Base-by-base conservation (phyloP, 257 asterid species). In the Osmanthus fragrans region DNA sequence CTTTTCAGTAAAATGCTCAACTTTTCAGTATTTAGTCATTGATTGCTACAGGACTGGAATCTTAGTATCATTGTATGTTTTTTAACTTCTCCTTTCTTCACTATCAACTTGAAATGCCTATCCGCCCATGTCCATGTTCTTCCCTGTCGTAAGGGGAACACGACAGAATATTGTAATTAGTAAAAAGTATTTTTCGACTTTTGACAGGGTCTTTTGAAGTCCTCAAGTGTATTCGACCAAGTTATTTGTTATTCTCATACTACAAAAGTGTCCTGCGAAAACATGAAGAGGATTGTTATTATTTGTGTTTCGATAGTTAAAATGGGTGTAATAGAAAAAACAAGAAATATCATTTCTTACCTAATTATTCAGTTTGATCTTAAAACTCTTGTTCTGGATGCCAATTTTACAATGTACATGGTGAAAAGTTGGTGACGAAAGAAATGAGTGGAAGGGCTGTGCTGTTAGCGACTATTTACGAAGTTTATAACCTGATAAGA, bases 401-500 rank as follows among this genome's bases (percentile, higher is more conserved):
- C 66, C 81, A 30, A 37, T 5, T 66, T 78, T 63, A 60, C 72
- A 27, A 25, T 32, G 7, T 33, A 12, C 29, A 30, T 70, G 69
- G 64, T 9, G 33, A 73, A 73, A 67, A 56, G 70, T 68, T 42
- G 70, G 13, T 42, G 70, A 16, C 6, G 32, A 21, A 32, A 19
- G 32, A 39, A 74, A 36, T 34, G 70, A 49, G 11, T 19, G 76
- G 32, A 40, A 40, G 47, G 15, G 15, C 47, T 10, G 47, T 40
- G 47, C 3, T 45, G 80, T 70, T 73, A 12, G 66, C 76, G 18
- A 47, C 70, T n/a, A 23, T 73, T 58, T 29, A 60, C 54, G 13
- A 7, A 58, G 67, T 58, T 69, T 72, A 19, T 75, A 65, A 69
- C 86, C 83, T 77, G 86, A 54, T 19, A 85, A 65, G 54, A 32